Percentiles rank a stretch among this genome's conserved stretches.
phyloP scores from a whole-genome alignment of 768 basidiomycete genomes.

The Suillus americanus region DNA sequence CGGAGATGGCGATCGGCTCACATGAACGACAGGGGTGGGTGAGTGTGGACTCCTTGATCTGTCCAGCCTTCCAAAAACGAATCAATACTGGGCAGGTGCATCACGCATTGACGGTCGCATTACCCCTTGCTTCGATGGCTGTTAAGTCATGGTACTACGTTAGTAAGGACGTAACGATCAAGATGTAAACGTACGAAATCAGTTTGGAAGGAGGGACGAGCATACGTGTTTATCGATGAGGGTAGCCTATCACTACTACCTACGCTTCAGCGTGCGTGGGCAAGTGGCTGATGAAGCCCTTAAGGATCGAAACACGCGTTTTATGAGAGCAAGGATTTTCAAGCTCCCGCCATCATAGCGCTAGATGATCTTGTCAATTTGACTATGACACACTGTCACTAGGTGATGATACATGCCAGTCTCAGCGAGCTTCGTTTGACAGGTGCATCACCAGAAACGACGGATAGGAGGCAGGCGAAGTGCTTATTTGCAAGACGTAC shows the following conservation, averaged over 20 bases:
- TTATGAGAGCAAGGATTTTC: background rate
- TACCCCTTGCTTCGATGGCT: background rate
- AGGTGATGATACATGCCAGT: background rate
- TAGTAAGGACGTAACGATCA: background rate
- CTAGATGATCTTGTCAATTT: background rate
- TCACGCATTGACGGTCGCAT: background rate
- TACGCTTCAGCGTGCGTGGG: background rate
- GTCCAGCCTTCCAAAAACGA: background rate
- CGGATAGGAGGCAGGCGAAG: background rate
- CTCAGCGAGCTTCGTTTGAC: constrained; percentile 4
- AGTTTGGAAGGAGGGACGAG: background rate
- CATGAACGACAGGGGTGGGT: background rate
- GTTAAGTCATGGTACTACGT: background rate
- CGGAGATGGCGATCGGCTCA: constrained; percentile 2
- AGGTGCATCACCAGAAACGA: background rate
- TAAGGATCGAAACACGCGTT: background rate
- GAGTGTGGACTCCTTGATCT: background rate
- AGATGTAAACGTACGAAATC: background rate
- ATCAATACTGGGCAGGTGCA: background rate
- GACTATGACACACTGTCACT: background rate
- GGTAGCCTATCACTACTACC: background rate
- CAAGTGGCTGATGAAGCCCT: background rate
- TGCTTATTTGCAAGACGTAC: background rate
- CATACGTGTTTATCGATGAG: background rate
- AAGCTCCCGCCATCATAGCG: constrained; percentile 6